A percentile compares a stretch with the other conserved stretches of the same genome.
Evolutionary conservation across 2,329 filamentous ascomycete species (phyloP).

Genomic region (Fusarium graminum): DNA sequence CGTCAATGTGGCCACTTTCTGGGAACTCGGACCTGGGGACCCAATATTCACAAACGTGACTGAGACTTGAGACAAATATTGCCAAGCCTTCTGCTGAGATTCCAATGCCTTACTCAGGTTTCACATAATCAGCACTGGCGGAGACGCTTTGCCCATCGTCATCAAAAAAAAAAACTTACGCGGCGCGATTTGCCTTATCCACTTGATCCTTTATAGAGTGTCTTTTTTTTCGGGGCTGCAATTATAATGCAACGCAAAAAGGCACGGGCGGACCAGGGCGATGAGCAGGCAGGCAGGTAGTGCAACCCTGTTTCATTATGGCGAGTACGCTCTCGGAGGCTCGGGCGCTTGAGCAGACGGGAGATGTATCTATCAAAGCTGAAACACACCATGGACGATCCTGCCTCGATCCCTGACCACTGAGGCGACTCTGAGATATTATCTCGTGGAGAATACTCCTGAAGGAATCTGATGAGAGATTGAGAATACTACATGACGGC

Average conservation of each 20-base stretch:
- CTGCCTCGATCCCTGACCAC: slow-evolving; percentile 6
- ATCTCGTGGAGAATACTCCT: slow-evolving; percentile 21
- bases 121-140: slow-evolving; percentile 33
- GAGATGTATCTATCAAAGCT: slow-evolving; percentile 5
- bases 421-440: slow-evolving; percentile 20
- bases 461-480: slow-evolving; percentile 6
- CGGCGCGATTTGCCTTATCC: slow-evolving; percentile 11
- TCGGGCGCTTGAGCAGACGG: neutral
- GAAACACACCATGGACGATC: slow-evolving; percentile 26
- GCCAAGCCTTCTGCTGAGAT: slow-evolving; percentile 15
- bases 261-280: neutral
- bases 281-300: neutral
- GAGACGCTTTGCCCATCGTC: slow-evolving; percentile 26
- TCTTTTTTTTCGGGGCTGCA: slow-evolving; percentile 21
- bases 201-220: neutral
- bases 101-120: slow-evolving; percentile 19
- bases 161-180: slow-evolving; percentile 27
- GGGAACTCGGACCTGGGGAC: slow-evolving; percentile 6
- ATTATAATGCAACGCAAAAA: slow-evolving; percentile 26
- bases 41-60: slow-evolving; percentile 30
- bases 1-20: slow-evolving; percentile 20
- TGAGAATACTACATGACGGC: neutral
- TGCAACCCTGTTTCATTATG: neutral
- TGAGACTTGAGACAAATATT: slow-evolving; percentile 7
- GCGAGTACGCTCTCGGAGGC: neutral